Evolutionary conservation across 1,284 basidiomycete species (phyloP).

Genomic region (Puccinia triticina): DNA sequence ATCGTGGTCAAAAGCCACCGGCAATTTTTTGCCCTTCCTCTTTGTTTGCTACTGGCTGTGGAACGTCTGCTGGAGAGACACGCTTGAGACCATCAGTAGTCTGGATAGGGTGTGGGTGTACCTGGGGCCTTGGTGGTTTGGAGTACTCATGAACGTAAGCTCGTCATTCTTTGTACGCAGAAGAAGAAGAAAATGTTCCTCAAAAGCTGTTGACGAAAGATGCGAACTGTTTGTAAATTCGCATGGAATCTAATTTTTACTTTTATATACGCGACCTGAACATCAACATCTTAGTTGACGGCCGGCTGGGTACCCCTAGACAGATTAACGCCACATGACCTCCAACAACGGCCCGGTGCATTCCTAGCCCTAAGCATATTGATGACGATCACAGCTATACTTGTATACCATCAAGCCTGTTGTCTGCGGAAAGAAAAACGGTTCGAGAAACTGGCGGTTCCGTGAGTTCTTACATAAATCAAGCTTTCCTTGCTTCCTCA

Average conservation of each 20-base stretch:
- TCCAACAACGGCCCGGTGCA: slow-evolving; percentile 32
- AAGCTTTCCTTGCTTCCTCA: background rate
- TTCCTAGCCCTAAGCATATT: background rate
- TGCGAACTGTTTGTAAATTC: background rate
- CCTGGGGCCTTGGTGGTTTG: slow-evolving; percentile 59
- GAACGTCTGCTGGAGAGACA: slow-evolving; percentile 53
- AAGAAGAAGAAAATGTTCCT: background rate
- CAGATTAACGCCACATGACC: slow-evolving; percentile 35
- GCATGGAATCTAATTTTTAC: background rate
- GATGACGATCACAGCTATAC: background rate
- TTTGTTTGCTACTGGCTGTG: slow-evolving; percentile 59
- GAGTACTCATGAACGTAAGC: slow-evolving; percentile 56
- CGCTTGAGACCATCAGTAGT: slow-evolving; percentile 51
- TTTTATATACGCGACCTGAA: background rate
- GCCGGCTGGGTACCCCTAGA: slow-evolving; percentile 32
- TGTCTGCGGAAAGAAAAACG: slow-evolving; percentile 26
- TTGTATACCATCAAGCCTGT: slow-evolving; percentile 11
- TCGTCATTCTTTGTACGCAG: background rate
- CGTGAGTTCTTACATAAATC: slow-evolving; percentile 5
- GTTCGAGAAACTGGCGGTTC: background rate
- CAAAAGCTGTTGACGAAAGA: background rate
- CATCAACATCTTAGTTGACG: slow-evolving; percentile 8
- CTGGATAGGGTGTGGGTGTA: slow-evolving; percentile 56
- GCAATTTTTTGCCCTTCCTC: slow-evolving; percentile 58
- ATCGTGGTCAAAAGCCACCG: slow-evolving; percentile 56